Base-by-base conservation (phyloP, 2,329 filamentous ascomycete genomes). In the Hymenoscyphus infarciens region DNA sequence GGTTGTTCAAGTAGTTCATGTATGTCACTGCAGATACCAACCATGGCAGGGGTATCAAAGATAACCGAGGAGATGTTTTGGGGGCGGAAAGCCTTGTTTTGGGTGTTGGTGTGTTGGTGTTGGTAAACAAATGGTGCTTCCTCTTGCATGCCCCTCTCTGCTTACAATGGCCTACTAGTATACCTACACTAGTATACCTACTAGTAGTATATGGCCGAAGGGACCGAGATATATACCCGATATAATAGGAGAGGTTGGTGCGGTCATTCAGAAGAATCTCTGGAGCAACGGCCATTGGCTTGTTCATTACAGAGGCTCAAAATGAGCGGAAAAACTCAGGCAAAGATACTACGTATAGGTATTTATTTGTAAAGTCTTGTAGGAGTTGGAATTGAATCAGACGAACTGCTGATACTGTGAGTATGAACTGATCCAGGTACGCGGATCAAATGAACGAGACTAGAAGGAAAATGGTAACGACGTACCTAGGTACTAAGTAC, bases 161-260 rank as follows among this genome's bases (percentile, higher is more conserved):
- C 42, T 49, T 49, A 49, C 42, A 49, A 49, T 49, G 42, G n/a
- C 16, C 42, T 49, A n/a, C n/a, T n/a, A n/a, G n/a, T n/a, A n/a
- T n/a, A n/a, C n/a, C n/a, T n/a, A n/a, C n/a, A n/a, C n/a, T n/a
- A n/a, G n/a, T n/a, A n/a, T n/a, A n/a, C n/a, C n/a, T n/a, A n/a
- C n/a, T n/a, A n/a, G n/a, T n/a, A n/a, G n/a, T n/a, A n/a, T 19
- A 45, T 45, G n/a, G 39, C 39, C 39, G 39, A 45, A 3, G 6
- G n/a, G n/a, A n/a, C n/a, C n/a, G n/a, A n/a, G n/a, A n/a, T n/a
- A n/a, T n/a, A n/a, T n/a, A n/a, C n/a, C n/a, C n/a, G n/a, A 49
- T 5, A 19, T 42, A 42, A 19, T 19, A n/a, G n/a, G 39, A 5
- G 42, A 49, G 42, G 42, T 49, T 49, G 39, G 42, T 35, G 33